These are phyloP conservation scores for Tuber indicum DNA, from an alignment of 495 filamentous ascomycete species.

Conservation along the genomic window DNA sequence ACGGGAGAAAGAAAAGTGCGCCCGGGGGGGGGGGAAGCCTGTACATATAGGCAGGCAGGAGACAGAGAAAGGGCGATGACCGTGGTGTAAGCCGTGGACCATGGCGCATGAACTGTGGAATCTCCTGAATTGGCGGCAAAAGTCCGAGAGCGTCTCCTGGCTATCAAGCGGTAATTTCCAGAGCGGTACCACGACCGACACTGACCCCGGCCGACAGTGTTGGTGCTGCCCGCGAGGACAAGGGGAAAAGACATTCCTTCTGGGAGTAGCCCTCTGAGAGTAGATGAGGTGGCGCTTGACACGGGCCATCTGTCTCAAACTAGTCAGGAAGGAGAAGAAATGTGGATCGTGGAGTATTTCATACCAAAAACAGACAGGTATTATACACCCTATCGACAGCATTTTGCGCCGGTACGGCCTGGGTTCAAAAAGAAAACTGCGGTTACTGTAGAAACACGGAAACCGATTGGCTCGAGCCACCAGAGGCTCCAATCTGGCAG, in stretches of 20 bases:
- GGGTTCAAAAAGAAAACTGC: too few species aligned
- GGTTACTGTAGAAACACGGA: too few species aligned
- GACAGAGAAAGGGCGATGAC: slow-evolving; percentile 2
- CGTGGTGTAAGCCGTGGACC: background rate
- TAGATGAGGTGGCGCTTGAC: background rate
- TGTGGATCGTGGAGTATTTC: background rate
- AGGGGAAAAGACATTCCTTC: background rate
- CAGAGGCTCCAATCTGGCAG: background rate
- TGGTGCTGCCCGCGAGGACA: background rate
- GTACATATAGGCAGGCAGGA: slow-evolving; percentile 24
- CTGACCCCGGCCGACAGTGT: background rate
- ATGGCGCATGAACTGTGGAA: background rate
- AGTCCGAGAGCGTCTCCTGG: background rate
- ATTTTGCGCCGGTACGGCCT: background rate
- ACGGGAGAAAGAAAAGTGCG: slow-evolving; percentile 3
- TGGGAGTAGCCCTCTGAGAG: background rate
- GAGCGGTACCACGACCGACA: background rate
- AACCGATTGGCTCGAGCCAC: too few species aligned
- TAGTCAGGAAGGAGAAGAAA: background rate
- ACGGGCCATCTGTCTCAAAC: background rate
- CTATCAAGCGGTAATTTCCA: background rate
- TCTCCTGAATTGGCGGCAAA: background rate
- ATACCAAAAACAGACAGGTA: background rate
- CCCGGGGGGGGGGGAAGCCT: background rate
- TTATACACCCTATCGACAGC: background rate